phyloP scores from a whole-genome alignment of 2,329 filamentous ascomycete species.

The Fusarium protoensiforme region DNA sequence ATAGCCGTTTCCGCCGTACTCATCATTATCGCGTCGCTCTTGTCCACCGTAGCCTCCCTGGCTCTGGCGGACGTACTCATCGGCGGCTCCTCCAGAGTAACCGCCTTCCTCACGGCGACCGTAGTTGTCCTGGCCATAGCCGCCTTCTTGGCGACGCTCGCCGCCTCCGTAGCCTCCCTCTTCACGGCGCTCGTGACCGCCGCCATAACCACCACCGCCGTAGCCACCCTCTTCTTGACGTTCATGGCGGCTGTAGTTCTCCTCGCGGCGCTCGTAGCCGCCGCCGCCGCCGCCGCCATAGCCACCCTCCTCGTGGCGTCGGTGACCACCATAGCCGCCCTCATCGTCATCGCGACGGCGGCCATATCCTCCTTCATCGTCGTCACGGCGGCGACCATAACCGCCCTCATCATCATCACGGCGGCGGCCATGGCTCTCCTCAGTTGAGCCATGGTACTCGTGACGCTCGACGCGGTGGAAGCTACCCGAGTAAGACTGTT shows the following conservation, averaged over 20 bases:
- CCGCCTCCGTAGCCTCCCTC: slow-evolving; percentile 25
- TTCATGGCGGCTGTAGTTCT: slow-evolving; percentile 30
- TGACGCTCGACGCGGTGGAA: slow-evolving; percentile 68
- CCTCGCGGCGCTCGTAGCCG: slow-evolving; percentile 33
- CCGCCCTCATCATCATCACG: slow-evolving; percentile 40
- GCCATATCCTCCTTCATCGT: slow-evolving; percentile 13
- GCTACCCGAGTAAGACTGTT: slow-evolving; percentile 61
- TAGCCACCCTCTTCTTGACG: slow-evolving; percentile 28
- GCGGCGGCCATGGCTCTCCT: slow-evolving; percentile 43
- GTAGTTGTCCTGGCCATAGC: slow-evolving; percentile 7
- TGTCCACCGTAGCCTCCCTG: slow-evolving; percentile 25
- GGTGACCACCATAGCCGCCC: slow-evolving; percentile 28
- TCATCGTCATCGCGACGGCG: slow-evolving; percentile 34
- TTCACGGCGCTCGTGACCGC: slow-evolving; percentile 4
- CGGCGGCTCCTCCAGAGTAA: slow-evolving; percentile 39
- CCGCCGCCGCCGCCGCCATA: slow-evolving; percentile 38
- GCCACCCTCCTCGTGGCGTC: slow-evolving; percentile 20
- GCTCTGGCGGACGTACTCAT: slow-evolving; percentile 37
- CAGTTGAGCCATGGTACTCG: slow-evolving; percentile 54
- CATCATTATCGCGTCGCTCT: slow-evolving; percentile 21
- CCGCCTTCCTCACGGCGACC: slow-evolving; percentile 44
- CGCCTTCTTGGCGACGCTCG: slow-evolving; percentile 1
- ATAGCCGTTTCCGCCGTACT: slow-evolving; percentile 31
- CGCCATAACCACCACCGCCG: slow-evolving; percentile 32
- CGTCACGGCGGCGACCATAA: neutral